A percentile compares a stretch with the other conserved stretches of the same genome.
phyloP scores from a whole-genome alignment of 768 basidiomycete species.

The Boletus eberwhitei region DNA sequence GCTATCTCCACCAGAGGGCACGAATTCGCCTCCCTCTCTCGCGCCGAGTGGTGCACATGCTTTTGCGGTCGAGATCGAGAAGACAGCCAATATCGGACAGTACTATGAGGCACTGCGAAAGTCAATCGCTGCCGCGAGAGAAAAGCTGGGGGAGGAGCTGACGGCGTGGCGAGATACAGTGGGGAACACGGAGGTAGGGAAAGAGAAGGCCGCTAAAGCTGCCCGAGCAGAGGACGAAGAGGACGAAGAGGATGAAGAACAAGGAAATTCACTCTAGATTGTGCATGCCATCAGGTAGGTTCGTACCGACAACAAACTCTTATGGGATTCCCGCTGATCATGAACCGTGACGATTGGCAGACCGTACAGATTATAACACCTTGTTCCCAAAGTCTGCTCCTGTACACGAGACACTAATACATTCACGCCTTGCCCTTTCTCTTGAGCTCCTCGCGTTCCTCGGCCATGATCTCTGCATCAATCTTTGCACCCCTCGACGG shows the following conservation, averaged over 20 bases:
- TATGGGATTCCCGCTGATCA: neutral
- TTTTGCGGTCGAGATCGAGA: slow-evolving; percentile 24
- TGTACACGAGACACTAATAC: neutral
- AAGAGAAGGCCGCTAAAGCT: slow-evolving; percentile 47
- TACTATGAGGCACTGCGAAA: slow-evolving; percentile 53
- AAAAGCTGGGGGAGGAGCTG: slow-evolving; percentile 60
- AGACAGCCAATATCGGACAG: slow-evolving; percentile 1
- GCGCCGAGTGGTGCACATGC: slow-evolving; percentile 20
- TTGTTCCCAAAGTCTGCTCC: neutral
- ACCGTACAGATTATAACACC: neutral
- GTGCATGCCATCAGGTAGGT: neutral
- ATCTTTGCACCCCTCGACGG: slow-evolving; percentile 56
- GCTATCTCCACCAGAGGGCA: slow-evolving; percentile 22
- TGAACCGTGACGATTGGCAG: neutral
- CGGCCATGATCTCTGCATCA: slow-evolving; percentile 52
- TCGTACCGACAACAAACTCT: neutral
- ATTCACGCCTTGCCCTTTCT: slow-evolving; percentile 40
- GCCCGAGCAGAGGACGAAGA: slow-evolving; percentile 47
- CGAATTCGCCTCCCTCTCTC: slow-evolving; percentile 19
- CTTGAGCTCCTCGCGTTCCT: slow-evolving; percentile 47
- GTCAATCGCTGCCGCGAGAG: slow-evolving; percentile 51
- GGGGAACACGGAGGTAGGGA: slow-evolving; percentile 58
- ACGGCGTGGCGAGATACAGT: slow-evolving; percentile 75
- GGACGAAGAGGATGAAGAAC: slow-evolving; percentile 39
- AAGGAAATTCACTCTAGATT: slow-evolving; percentile 6